Conservation (phyloP, 2,329 filamentous ascomycete genomes). For the Cytospora piceicola region DNA sequence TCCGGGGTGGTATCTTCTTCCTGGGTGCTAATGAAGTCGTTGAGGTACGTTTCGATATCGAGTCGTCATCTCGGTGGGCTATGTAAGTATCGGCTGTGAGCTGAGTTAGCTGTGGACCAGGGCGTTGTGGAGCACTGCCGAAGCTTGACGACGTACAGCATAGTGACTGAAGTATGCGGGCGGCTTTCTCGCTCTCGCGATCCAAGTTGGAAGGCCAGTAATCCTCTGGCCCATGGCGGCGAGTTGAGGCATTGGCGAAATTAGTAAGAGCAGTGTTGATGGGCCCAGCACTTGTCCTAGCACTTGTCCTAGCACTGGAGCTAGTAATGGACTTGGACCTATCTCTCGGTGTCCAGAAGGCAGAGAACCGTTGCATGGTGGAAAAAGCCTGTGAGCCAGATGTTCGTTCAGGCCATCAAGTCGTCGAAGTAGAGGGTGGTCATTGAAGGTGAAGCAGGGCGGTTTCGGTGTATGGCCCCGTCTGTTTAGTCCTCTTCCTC, state of each 20-base stretch:
- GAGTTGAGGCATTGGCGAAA: conserved; percentile 33
- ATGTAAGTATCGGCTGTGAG: conserved; percentile 27
- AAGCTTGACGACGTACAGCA: conserved; percentile 65
- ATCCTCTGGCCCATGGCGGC: conserved; percentile 37
- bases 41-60: conserved; percentile 24
- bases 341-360: conserved; percentile 48
- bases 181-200: conserved; percentile 89
- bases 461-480: conserved; percentile 10
- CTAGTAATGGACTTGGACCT: conserved; percentile 32
- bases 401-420: conserved; percentile 29
- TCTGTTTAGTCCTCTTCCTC: conserved; percentile 6
- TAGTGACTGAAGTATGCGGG: conserved; percentile 86
- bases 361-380: conserved; percentile 52
- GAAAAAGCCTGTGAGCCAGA: conserved; percentile 16
- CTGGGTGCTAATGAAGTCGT: conserved; percentile 48
- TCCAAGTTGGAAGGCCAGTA: conserved; percentile 69
- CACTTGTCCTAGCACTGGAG: conserved; percentile 9
- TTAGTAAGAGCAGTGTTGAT: conserved; percentile 9
- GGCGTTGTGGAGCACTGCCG: not conserved
- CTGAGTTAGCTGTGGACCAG: conserved; percentile 10
- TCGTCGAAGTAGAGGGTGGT: conserved; percentile 31
- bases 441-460: conserved; percentile 20
- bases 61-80: conserved; percentile 19
- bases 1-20: conserved; percentile 78
- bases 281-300: not conserved